Evolutionary conservation across 2,329 filamentous ascomycete species (phyloP).

Genomic region (Penicillium sp.): DNA sequence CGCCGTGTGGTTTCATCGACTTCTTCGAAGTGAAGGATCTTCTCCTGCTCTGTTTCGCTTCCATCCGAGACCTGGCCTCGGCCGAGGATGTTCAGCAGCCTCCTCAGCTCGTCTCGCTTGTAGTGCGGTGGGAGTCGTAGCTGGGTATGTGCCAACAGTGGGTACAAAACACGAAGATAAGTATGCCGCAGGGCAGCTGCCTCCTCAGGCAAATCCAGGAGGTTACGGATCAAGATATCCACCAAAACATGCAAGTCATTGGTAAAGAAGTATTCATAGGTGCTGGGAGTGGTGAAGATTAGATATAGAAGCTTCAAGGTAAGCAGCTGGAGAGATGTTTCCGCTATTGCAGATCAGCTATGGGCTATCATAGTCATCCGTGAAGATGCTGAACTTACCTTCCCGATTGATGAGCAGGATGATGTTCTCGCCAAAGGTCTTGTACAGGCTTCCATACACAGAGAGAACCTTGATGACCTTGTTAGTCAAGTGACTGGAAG

Average conservation of each 20-base stretch:
- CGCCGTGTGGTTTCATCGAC: slow-evolving; percentile 53
- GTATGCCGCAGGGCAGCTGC: slow-evolving; percentile 75
- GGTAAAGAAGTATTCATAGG: slow-evolving; percentile 98
- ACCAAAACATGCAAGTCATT: slow-evolving; percentile 93
- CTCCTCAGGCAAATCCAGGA: slow-evolving; percentile 93
- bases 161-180: slow-evolving; percentile 89
- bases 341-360: slow-evolving; percentile 49
- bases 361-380: neutral
- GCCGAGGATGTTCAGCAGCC: slow-evolving; percentile 71
- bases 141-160: slow-evolving; percentile 87
- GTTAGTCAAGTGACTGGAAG: slow-evolving; percentile 71
- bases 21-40: slow-evolving; percentile 51
- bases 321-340: slow-evolving; percentile 91
- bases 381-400: slow-evolving; percentile 46
- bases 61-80: slow-evolving; percentile 69
- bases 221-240: slow-evolving; percentile 93
- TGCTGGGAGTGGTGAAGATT: slow-evolving; percentile 86
- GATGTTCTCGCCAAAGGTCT: slow-evolving; percentile 96
- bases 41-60: slow-evolving; percentile 45
- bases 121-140: slow-evolving; percentile 84
- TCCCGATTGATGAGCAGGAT: slow-evolving; percentile 94
- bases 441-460: slow-evolving; percentile 75
- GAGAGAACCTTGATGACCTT: slow-evolving; percentile 90
- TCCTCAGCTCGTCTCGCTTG: slow-evolving; percentile 81
- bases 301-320: slow-evolving; percentile 95